A percentile compares a stretch with the other conserved stretches of the same genome.
phyloP scores from a whole-genome alignment of 208 protist genomes.

The Wallacemonas sp. region DNA sequence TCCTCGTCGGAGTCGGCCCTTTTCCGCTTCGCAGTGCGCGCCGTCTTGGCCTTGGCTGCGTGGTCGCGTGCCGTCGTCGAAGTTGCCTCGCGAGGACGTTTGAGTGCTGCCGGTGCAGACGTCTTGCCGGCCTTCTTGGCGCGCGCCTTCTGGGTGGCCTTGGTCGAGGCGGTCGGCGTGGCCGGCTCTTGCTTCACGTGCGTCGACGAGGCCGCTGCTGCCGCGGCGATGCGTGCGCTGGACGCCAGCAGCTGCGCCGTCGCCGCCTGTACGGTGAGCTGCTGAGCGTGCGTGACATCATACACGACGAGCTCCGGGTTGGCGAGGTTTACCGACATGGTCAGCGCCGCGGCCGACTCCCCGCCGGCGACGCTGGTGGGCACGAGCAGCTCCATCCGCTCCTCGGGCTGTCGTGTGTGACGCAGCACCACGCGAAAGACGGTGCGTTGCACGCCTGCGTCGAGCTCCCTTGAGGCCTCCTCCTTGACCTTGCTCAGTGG shows the following conservation, averaged over 20 bases:
- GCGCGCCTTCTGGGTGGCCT: background rate
- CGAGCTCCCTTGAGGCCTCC: too few species aligned
- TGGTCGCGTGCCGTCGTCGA: too few species aligned
- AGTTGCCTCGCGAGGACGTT: too few species aligned
- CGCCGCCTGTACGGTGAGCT: background rate
- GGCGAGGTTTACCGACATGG: background rate
- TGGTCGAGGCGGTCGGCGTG: background rate
- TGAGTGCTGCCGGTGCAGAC: too few species aligned
- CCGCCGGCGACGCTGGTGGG: background rate
- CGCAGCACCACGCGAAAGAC: slow-evolving; percentile 9
- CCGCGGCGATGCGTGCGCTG: background rate
- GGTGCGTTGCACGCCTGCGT: background rate
- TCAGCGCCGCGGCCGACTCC: background rate
- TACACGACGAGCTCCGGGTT: slow-evolving; percentile 2
- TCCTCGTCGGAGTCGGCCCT: too few species aligned
- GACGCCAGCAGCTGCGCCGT: background rate
- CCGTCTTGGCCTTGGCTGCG: too few species aligned
- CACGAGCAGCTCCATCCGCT: background rate
- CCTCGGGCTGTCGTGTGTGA: background rate
- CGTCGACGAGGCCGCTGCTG: background rate
- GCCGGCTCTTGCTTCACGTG: background rate
- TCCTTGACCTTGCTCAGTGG: background rate
- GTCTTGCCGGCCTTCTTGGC: background rate
- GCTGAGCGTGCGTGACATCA: background rate
- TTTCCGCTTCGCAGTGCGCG: too few species aligned